phyloP scores from a whole-genome alignment of 371 early-diverging fungal genomes.

The Dichotomocladium elegans region DNA sequence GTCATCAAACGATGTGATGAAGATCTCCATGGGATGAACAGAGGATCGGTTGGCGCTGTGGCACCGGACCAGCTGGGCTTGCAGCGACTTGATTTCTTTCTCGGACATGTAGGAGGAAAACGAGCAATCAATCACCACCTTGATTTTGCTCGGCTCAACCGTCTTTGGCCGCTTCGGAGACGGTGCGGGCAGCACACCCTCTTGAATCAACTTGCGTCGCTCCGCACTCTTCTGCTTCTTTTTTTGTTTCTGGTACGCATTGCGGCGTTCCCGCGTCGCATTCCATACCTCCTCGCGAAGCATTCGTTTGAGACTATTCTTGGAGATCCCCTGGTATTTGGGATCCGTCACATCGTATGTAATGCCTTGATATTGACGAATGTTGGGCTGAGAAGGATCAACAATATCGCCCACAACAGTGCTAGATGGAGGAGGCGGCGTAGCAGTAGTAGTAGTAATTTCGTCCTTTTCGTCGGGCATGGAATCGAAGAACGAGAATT shows the following conservation, averaged over 20 bases:
- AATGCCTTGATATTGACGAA: slow-evolving; percentile 24
- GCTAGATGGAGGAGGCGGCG: no score
- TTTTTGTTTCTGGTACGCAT: slow-evolving; percentile 26
- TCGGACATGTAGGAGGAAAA: slow-evolving; percentile 78
- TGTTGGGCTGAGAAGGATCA: slow-evolving; percentile 1
- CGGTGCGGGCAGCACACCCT: slow-evolving; percentile 29
- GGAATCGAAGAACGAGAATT: no score
- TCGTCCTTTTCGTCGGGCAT: no score
- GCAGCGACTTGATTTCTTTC: slow-evolving; percentile 66
- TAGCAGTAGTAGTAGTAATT: no score
- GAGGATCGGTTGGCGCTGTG: slow-evolving; percentile 62
- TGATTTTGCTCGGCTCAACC: slow-evolving; percentile 25
- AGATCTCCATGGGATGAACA: slow-evolving; percentile 44
- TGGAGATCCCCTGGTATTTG: slow-evolving; percentile 34
- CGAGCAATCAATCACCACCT: slow-evolving; percentile 68
- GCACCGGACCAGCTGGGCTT: slow-evolving; percentile 64
- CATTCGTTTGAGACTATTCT: slow-evolving; percentile 37
- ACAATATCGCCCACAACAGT: no score
- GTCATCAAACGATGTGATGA: slow-evolving; percentile 46
- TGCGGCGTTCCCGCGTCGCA: slow-evolving; percentile 22
- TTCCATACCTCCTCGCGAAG: slow-evolving; percentile 38
- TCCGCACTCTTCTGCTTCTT: slow-evolving; percentile 28
- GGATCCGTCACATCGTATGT: slow-evolving; percentile 44
- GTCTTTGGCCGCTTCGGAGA: slow-evolving; percentile 25
- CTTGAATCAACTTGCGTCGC: slow-evolving; percentile 21